These are phyloP conservation scores for Delonix regia DNA, from an alignment of 306 rosid genomes.

Conservation along the genomic window DNA sequence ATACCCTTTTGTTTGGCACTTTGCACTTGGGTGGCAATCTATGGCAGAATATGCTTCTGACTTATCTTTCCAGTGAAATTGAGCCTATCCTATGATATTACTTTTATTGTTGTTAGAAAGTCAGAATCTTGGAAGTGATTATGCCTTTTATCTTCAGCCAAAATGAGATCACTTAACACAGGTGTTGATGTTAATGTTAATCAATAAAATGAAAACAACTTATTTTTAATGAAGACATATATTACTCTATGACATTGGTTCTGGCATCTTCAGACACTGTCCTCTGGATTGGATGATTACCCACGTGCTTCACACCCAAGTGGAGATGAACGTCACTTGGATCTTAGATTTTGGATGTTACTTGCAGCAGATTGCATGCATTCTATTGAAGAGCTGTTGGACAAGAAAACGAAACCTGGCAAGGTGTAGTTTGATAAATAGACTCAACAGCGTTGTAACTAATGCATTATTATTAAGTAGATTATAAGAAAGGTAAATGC, in stretches of 20 bases:
- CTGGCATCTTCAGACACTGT: conserved; percentile 66
- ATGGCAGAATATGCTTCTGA: conserved; percentile 11
- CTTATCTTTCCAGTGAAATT: conserved; percentile 20
- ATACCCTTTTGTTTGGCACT: neutral
- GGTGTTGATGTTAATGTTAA: conserved; percentile 25
- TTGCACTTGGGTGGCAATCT: conserved; percentile 16
- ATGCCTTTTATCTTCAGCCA: neutral
- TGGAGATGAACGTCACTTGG: conserved; percentile 85
- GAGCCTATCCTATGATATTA: conserved; percentile 19
- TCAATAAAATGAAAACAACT: conserved; percentile 11
- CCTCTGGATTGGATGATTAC: conserved; percentile 97
- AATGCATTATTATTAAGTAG: conserved; percentile 5
- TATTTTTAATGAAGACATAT: conserved; percentile 23
- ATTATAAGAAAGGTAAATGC: neutral
- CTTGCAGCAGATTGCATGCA: conserved; percentile 93
- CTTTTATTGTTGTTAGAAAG: conserved; percentile 7
- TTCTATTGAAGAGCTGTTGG: conserved; percentile 64
- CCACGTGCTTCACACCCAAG: conserved; percentile 97
- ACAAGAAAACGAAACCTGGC: conserved; percentile 52
- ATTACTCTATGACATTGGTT: conserved; percentile 34
- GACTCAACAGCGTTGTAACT: neutral
- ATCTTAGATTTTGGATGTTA: conserved; percentile 96
- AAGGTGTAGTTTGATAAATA: conserved; percentile 50
- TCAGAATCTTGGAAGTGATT: conserved; percentile 26
- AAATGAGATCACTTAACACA: neutral